Base-by-base conservation (phyloP, 768 basidiomycete species). In the Lanmaoa pseudosensibilis region DNA sequence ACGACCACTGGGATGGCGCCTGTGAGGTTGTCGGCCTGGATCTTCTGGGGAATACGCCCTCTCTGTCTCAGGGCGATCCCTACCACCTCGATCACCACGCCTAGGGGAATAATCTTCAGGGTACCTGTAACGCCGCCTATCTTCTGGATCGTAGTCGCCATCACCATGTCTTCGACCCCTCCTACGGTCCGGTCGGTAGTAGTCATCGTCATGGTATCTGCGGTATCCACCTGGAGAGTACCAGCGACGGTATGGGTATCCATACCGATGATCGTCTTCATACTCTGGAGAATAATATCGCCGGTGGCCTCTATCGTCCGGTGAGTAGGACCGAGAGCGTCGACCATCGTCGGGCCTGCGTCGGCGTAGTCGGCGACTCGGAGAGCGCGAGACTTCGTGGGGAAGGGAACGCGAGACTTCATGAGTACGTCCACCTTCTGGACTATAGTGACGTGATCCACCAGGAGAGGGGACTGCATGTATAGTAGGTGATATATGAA, bases 251-350 rank as follows among this genome's bases (percentile, higher is more conserved):
- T 60, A 49, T 40, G 43, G 38, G 25, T 62, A 51, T 37, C 54
- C 21, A 52, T 50, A 49, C 33, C 60, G 53, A 15, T 18, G 25
- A 52, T 60, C 58, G 19, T 58, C 55, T 3, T 65, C 58, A 33
- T 69, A 58, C 8, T 39, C 58, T 11, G 56, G 60, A 19, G 51
- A 54, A 37, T 54, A 51, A 38, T 55, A 56, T 39, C 54, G 52
- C 40, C 60, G 44, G 40, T 46, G 23, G 13, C 46, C 32, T 37
- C 39, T 4, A 43, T 59, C 56, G 10, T 59, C 58, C 4, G 67
- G 67, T 2, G 67, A 69, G 46, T 64, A 61, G 6, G 61, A 63
- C 25, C 65, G 66, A 52, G 71, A 67, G 21, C 65, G 65, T 36
- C 57, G 52, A 48, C 61, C 57, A 52, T 53, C 56, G 11, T 48